Evolutionary conservation across 2,329 filamentous ascomycete genomes (phyloP), one percentile per base, ranked within the genome.

Genomic region (Colletotrichum sublineola): DNA sequence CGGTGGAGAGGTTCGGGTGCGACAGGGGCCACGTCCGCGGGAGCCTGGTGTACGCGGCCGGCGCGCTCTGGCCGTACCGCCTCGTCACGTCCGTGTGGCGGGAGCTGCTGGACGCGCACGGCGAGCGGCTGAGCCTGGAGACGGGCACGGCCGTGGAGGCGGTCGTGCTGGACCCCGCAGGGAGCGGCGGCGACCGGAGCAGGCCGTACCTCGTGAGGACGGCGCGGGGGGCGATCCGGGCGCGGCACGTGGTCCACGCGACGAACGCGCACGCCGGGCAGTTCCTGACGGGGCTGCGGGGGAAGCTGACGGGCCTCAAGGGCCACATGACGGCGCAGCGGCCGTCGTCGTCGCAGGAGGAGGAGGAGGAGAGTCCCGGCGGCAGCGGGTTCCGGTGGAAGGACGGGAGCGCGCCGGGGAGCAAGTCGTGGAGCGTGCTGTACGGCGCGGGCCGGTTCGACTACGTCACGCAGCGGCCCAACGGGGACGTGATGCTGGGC

Each of bases 221-320:
- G 1, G 65, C 75, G 0, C 80, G 84, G 8, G 88, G 87, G 2
- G 74, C 53, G 0, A 81, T 90, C 44, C 77, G 76, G 4, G 82
- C 87, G 9, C 80, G 81, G 0, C 85, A 90, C 64, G 80, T 92
- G 1, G 81, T 91, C 2, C 87, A 91, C 74, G 87, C 87, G 9
- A 91, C 88, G 1, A 91, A 91, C 73, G 87, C 81, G 6, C 86
- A 86, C 74, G 82, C 86, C 0, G 78, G 84, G 0, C 84, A 88
- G 63, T 83, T 91, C 1, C 76, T 90, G 3, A 87, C 88, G 0
- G 83, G 81, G 0, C 79, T 90, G 1, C 80, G 82, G 3, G 82
- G 83, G 11, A 84, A 82, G 53, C 76, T 88, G n/a, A 82, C 84
- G 0, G 82, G 86, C 0, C 72, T 83, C 0, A 79, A 85, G 3